Evolutionary conservation across 2,329 filamentous ascomycete genomes (phyloP), one percentile per base, ranked within the genome.

Genomic region (Calonectria honghensis): DNA sequence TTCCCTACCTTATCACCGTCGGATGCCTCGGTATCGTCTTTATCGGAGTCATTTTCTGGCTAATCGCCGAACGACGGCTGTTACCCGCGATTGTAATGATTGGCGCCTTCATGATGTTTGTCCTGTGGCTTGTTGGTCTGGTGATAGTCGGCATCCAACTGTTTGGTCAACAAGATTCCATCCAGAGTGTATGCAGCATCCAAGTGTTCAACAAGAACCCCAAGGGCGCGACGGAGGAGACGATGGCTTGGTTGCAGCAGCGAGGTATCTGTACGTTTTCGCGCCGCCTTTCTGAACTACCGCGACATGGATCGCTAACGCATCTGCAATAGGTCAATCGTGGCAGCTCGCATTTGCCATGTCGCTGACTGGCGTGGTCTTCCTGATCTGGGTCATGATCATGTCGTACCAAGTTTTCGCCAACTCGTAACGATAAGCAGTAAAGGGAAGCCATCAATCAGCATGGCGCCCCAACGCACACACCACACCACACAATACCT

Each of bases 291-390:
- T 37, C n/a, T 31, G 9, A 32, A 6, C 13, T 3, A 2, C 1
- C 1, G 3, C 10, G 16, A 20, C 1, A 35, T 14, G 10, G 13
- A 6, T 4, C 35, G 69, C 80, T 83, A 78, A 82, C 63, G 6
- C 48, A 18, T 27, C 52, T 31, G 32, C 39, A 14, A 41, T 66
- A 91, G 90, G 90, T 82, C 90, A 92, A 83, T 88, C 88, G 54
- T 94, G 92, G 92, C 89, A 92, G 78, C 88, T 92, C 1, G 90
- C 91, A 2, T 94, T 93, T 83, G 89, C 91, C 1, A 92, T 94
- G 81, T 88, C 88, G 24, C 83, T 94, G 31, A 89, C 92, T 2
- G 92, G 92, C 0, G 85, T 84, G 24, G 84, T 93, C 1, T 93
- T 93, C 76, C 82, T 93, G 73, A 81, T 93, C n/a, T 93, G 92